These are phyloP conservation scores for Fusarium lyarnte DNA, from an alignment of 2,329 filamentous ascomycete genomes.

Conservation along the genomic window DNA sequence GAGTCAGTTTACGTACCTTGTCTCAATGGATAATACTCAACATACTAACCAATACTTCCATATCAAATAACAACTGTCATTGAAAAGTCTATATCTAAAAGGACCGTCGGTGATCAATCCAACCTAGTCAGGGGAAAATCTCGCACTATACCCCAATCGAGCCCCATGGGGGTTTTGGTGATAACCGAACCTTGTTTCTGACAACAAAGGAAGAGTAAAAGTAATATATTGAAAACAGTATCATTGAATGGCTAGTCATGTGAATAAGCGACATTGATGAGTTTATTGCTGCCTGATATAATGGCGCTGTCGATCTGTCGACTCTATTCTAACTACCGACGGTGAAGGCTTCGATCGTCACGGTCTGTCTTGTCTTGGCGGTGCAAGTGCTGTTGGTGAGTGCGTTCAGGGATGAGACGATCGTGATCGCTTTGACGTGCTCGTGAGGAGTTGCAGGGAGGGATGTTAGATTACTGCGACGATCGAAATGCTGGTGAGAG, in stretches of 20 bases:
- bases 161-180: conserved; percentile 15
- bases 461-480: not conserved
- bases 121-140: conserved; percentile 22
- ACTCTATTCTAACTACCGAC: conserved; percentile 10
- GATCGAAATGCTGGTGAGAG: not conserved
- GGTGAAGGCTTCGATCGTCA: conserved; percentile 1
- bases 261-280: not conserved
- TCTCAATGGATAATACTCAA: conserved; percentile 5
- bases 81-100: not conserved
- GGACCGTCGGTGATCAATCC: not conserved
- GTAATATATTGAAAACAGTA: not conserved
- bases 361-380: conserved; percentile 4
- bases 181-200: conserved; percentile 18
- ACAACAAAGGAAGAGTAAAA: not conserved
- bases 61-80: not conserved
- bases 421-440: conserved; percentile 11
- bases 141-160: conserved; percentile 24
- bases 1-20: conserved; percentile 16
- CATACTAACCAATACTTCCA: not conserved
- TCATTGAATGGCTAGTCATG: conserved; percentile 11
- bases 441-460: not conserved
- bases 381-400: not conserved
- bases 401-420: conserved; percentile 3
- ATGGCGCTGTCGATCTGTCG: conserved; percentile 4
- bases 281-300: not conserved